Evolutionary conservation across 257 asterid genomes (phyloP), one percentile per base, ranked within the genome.

Genomic region (Penstemon newberryi): DNA sequence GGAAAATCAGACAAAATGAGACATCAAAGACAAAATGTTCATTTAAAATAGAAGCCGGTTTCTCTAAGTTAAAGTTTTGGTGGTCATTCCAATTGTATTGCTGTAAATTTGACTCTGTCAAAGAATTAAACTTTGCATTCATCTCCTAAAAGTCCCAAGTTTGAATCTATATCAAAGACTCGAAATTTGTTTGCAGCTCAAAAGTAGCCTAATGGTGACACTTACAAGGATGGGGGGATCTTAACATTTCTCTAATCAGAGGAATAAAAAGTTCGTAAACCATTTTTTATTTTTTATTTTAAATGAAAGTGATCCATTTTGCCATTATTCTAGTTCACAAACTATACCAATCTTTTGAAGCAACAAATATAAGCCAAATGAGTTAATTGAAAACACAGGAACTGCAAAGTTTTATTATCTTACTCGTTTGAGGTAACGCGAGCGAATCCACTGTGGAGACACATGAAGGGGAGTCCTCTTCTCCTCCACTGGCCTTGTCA

Each of bases 401-500:
- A 42, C 56, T 3, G 8, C 51, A 1, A 18, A 42, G 33, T n/a
- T 25, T 3, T 7, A 63, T 7, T 6, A 75, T 59, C 74, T 72
- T 69, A 93, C 98, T 82, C 74, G 71, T 76, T 77, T 72, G 57
- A 44, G 75, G 70, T 86, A 93, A 5, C 87, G 87, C 0, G 96
- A 82, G 12, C 94, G 91, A 65, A 93, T 90, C 96, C 96, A 90
- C 77, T 86, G 78, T 5, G 96, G 94, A 39, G 88, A 79, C 3
- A 66, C 91, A 56, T 90, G 89, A 60, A 86, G 85, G 2, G 95
- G 97, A 38, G 93, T 84, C 55, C 78, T 69, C 85, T 87, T 85
- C 86, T 86, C 96, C 81, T 83, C 96, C 71, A 88, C 88, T 6
- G 91, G 96, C 78, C 95, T 77, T 5, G 92, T 78, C 96, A 90